Percentiles rank a stretch among this genome's conserved stretches.
These are phyloP conservation scores for Kentomonas sorsogonicus DNA, from an alignment of 208 protist genomes.

Conservation along the genomic window DNA sequence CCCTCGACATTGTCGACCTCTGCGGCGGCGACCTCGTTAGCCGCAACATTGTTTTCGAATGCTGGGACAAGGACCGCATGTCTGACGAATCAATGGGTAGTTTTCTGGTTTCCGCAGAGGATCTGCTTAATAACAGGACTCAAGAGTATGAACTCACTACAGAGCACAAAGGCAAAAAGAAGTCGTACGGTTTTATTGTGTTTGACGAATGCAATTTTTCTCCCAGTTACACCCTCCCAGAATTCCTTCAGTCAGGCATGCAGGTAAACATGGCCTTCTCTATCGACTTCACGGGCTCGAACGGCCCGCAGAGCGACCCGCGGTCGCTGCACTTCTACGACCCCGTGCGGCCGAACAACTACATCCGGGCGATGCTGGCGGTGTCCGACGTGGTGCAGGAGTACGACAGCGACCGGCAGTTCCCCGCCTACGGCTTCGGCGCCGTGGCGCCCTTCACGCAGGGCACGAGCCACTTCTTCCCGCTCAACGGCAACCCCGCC, in stretches of 20 bases:
- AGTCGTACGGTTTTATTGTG: conserved; percentile 26
- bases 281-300: conserved; percentile 75
- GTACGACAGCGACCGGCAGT: conserved; percentile 44
- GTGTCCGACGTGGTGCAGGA: conserved; percentile 38
- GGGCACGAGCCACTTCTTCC: conserved; percentile 50
- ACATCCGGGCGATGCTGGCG: conserved; percentile 36
- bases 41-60: conserved; percentile 27
- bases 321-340: conserved; percentile 56
- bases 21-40: conserved; percentile 26
- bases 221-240: conserved; percentile 29
- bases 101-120: conserved; percentile 18
- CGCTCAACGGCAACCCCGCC: conserved; percentile 27
- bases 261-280: conserved; percentile 61
- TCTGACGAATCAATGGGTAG: conserved; percentile 18
- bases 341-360: conserved; percentile 27
- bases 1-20: conserved; percentile 20
- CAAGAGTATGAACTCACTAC: conserved; percentile 21
- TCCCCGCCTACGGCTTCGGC: conserved; percentile 46
- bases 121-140: conserved; percentile 5
- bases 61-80: conserved; percentile 19
- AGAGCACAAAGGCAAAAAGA: conserved; percentile 25
- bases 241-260: conserved; percentile 41
- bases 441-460: conserved; percentile 28
- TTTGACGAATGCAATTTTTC: conserved; percentile 20
- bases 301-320: conserved; percentile 37